Evolutionary conservation across 768 basidiomycete genomes (phyloP).

Genomic region (Clathrus columnatus): DNA sequence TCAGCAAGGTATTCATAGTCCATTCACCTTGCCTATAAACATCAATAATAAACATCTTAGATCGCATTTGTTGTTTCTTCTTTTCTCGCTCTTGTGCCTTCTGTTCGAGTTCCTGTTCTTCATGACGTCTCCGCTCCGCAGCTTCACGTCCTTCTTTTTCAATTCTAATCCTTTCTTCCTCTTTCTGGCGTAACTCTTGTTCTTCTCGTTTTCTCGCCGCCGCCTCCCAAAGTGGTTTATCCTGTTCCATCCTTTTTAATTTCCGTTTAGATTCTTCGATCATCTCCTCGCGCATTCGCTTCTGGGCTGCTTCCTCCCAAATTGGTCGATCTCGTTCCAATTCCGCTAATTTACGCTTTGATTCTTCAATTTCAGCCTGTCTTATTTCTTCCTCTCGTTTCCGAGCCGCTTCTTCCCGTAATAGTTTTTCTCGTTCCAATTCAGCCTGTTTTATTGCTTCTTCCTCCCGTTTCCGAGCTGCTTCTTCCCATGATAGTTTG

Average conservation of each 20-base stretch:
- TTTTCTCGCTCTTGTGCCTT: constrained; percentile 31
- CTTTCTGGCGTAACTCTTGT: constrained; percentile 20
- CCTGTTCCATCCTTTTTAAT: too few relatives aligned
- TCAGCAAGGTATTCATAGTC: constrained; percentile 58
- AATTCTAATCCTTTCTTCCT: constrained; percentile 20
- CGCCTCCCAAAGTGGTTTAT: too few relatives aligned
- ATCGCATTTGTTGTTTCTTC: constrained; percentile 36
- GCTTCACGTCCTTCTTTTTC: constrained; percentile 13
- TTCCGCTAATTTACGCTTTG: constrained; percentile 58
- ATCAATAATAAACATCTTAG: constrained; percentile 37
- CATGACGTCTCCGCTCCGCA: constrained; percentile 22
- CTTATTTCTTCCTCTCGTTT: constrained; percentile 33
- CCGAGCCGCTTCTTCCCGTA: too few relatives aligned
- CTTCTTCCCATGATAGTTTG: too few relatives aligned
- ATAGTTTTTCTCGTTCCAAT: too few relatives aligned
- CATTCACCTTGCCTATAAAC: constrained; percentile 26
- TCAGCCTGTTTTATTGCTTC: too few relatives aligned
- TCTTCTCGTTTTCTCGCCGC: constrained; percentile 31
- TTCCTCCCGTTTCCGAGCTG: too few relatives aligned
- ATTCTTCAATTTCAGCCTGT: constrained; percentile 46
- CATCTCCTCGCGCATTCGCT: too few relatives aligned
- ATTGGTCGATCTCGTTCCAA: constrained; percentile 54
- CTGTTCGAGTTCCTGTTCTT: constrained; percentile 22
- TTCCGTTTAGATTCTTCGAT: too few relatives aligned
- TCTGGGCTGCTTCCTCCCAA: constrained; percentile 48